Conservation (phyloP, 495 filamentous ascomycete genomes). For the Xylaria grammica region DNA sequence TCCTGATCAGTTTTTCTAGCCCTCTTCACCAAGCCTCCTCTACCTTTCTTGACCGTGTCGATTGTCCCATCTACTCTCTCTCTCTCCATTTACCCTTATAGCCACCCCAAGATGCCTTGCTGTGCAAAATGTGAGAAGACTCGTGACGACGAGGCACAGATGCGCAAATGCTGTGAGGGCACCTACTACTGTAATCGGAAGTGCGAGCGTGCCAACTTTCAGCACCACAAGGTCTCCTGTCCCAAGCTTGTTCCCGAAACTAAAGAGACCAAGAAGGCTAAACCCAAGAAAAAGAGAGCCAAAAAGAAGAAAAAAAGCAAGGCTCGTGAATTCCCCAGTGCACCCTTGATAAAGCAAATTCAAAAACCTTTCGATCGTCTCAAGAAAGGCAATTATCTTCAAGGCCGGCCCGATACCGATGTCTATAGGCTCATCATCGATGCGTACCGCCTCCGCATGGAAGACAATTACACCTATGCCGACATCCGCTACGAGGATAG, state of each 20-base stretch:
- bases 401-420: conserved; percentile 45
- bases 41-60: neutral
- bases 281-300: neutral
- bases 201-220: conserved; percentile 1
- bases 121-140: neutral
- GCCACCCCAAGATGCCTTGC: neutral
- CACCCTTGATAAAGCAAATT: conserved; percentile 13
- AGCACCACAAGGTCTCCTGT: neutral
- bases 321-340: neutral
- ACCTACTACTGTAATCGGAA: conserved; percentile 7
- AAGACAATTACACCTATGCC: conserved; percentile 37
- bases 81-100: neutral
- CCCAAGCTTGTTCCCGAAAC: neutral
- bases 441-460: conserved; percentile 48
- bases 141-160: neutral
- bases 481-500: conserved; percentile 25
- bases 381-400: conserved; percentile 37
- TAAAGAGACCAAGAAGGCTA: neutral
- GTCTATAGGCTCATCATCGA: conserved; percentile 54
- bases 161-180: neutral
- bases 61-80: neutral
- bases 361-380: conserved; percentile 36
- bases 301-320: too few relatives aligned
- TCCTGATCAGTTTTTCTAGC: too few relatives aligned
- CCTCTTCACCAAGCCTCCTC: too few relatives aligned